These are phyloP conservation scores for Fusarium odoratissimum DNA, from an alignment of 2,329 filamentous ascomycete genomes.

Conservation along the genomic window DNA sequence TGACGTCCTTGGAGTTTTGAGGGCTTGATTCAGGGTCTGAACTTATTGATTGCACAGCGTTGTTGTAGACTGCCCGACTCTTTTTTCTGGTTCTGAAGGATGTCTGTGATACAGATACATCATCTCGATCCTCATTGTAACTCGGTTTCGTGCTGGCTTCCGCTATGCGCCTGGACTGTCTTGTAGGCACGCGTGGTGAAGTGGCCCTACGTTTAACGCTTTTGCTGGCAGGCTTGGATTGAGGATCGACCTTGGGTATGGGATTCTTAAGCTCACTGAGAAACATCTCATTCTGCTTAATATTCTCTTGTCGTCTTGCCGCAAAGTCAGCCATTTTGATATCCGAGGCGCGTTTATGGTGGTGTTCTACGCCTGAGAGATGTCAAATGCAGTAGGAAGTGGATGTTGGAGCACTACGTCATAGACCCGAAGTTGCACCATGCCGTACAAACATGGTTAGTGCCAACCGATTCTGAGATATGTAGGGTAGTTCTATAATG, in stretches of 20 bases:
- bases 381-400: no score
- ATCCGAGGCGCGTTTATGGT: neutral
- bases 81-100: neutral
- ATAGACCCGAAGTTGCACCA: neutral
- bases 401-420: neutral
- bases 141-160: neutral
- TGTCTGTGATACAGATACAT: neutral
- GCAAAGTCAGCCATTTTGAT: slow-evolving; percentile 5
- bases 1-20: neutral
- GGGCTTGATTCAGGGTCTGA: neutral
- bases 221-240: neutral
- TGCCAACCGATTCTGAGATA: no score
- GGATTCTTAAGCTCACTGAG: slow-evolving; percentile 2
- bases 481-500: no score
- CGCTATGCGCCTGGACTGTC: slow-evolving; percentile 14
- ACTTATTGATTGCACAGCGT: fast-evolving
- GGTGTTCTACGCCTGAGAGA: fast-evolving
- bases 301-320: neutral
- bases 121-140: neutral
- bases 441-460: no score
- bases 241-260: neutral
- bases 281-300: slow-evolving; percentile 8
- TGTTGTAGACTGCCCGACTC: neutral
- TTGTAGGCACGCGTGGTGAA: neutral
- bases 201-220: neutral